Base-by-base conservation (phyloP, 208 protist species). In the Sergeia podlipaevii region DNA sequence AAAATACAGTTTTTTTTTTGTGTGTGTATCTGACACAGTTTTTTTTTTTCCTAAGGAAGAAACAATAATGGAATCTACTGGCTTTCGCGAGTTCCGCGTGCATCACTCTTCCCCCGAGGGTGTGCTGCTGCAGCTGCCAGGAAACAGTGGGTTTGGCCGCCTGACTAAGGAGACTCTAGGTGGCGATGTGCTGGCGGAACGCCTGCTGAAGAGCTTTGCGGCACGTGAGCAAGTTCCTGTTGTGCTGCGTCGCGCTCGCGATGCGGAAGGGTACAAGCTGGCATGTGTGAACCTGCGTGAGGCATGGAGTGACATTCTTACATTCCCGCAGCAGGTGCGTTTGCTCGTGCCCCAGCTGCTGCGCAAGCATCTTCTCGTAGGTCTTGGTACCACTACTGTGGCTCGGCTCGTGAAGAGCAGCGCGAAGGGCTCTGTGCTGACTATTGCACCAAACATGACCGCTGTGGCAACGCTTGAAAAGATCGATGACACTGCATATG, bases 351-450 rank as follows among this genome's bases (percentile, higher is more conserved):
- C 65, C n/a, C 60, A 57, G 10, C 74, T 95, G 0, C 66, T 91
- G 34, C 80, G 84, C 49, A 91, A 95, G 79, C 72, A 91, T 70
- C 53, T 89, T 42, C 58, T 95, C 17, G 52, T 85, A 11, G 83
- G 79, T 27, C 70, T 95, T 15, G 87, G 87, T 37, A 85, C 78
- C 44, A 90, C 81, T n/a, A 75, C 72, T 5, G 59, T 68, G 21
- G 82, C 76, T 13, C 74, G 66, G 10, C 65, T 94, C 0, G 66
- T 95, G 26, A 65, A 72, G 30, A 36, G 63, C 0, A 79, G 46
- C 11, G 61, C 63, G 8, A 82, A 84, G 48, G 87, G 87, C 18
- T 71, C 78, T 2, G 70, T 95, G 24, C 45, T 91, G 20, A 67
- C 52, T 11, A 51, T 90, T 34, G 27, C 65, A 5, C 66, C 75